phyloP scores from a whole-genome alignment of 768 basidiomycete species.

The Phallus indusiatus region DNA sequence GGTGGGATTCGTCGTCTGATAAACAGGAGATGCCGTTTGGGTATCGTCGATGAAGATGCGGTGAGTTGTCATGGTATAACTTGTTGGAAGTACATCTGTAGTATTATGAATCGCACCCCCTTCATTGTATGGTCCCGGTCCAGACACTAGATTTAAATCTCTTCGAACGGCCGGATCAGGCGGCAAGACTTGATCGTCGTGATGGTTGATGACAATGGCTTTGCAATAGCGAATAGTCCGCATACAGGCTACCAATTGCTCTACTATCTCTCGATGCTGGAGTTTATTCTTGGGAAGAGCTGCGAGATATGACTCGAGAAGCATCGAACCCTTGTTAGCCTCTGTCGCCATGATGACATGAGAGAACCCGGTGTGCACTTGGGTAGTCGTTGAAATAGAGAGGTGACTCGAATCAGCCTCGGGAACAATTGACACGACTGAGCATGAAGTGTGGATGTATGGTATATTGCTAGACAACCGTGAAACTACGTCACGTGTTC shows the following conservation, averaged over 20 bases:
- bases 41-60: slow-evolving; percentile 27
- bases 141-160: slow-evolving; percentile 54
- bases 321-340: slow-evolving; percentile 48
- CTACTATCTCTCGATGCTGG: slow-evolving; percentile 24
- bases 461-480: slow-evolving; percentile 36
- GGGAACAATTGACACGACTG: slow-evolving; percentile 36
- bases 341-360: slow-evolving; percentile 70
- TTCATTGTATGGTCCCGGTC: slow-evolving; percentile 1
- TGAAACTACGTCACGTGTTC: slow-evolving; percentile 49
- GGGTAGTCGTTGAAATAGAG: slow-evolving; percentile 26
- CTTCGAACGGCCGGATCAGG: slow-evolving; percentile 38
- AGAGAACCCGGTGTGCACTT: slow-evolving; percentile 41
- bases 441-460: slow-evolving; percentile 46
- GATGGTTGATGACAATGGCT: slow-evolving; percentile 63
- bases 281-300: slow-evolving; percentile 25
- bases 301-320: slow-evolving; percentile 39
- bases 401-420: slow-evolving; percentile 27
- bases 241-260: slow-evolving; percentile 39
- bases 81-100: slow-evolving; percentile 18
- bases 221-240: slow-evolving; percentile 42
- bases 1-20: slow-evolving; percentile 71
- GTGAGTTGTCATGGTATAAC: slow-evolving; percentile 68
- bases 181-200: slow-evolving; percentile 51
- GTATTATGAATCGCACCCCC: not conserved
- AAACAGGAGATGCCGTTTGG: slow-evolving; percentile 29